phyloP scores from a whole-genome alignment of 306 rosid species.

The Canavalia ensiformis region DNA sequence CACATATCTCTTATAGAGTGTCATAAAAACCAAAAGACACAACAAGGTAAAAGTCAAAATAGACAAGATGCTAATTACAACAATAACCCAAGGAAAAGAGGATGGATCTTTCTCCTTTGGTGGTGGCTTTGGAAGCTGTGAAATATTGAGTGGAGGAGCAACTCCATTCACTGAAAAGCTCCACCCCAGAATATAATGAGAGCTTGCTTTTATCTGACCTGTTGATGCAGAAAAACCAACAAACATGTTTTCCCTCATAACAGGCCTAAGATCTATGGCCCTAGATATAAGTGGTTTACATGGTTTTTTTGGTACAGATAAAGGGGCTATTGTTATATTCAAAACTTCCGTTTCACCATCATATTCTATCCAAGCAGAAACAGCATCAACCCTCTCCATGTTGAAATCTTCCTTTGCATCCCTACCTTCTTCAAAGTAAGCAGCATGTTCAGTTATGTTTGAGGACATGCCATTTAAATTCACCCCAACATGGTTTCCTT shows the following conservation, averaged over 20 bases:
- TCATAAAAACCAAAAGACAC: not conserved
- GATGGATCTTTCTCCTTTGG: slow-evolving; percentile 10
- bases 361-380: slow-evolving; percentile 39
- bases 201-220: slow-evolving; percentile 34
- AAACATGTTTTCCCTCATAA: slow-evolving; percentile 20
- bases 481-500: slow-evolving; percentile 38
- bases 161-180: slow-evolving; percentile 33
- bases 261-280: not conserved
- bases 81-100: slow-evolving; percentile 14
- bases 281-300: not conserved
- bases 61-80: not conserved
- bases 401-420: slow-evolving; percentile 4
- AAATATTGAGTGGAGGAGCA: not conserved
- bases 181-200: slow-evolving; percentile 34
- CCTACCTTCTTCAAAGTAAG: not conserved
- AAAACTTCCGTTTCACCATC: slow-evolving; percentile 9
- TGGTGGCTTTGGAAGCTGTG: slow-evolving; percentile 41
- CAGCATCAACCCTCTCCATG: slow-evolving; percentile 15
- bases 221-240: slow-evolving; percentile 41
- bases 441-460: not conserved
- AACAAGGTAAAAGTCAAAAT: slow-evolving; percentile 3
- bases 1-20: slow-evolving; percentile 6
- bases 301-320: not conserved
- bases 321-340: slow-evolving; percentile 22
- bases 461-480: slow-evolving; percentile 18